Base-by-base conservation (phyloP, 306 rosid species). In the Inga oerstediana region DNA sequence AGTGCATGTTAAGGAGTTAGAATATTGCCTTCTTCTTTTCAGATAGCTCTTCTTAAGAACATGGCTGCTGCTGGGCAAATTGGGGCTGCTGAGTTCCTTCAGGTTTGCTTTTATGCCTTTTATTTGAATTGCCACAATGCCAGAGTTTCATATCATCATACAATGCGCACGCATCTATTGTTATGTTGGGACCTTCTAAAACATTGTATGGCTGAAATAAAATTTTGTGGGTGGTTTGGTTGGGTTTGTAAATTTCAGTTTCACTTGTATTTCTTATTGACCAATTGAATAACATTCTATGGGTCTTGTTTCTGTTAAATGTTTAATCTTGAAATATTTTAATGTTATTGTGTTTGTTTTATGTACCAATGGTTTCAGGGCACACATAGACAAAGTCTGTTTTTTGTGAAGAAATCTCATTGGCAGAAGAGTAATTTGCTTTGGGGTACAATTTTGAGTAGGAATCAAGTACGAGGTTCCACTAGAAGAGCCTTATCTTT, bases 51-150 rank as follows among this genome's bases (percentile, higher is more conserved):
- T 46, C 56, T n/a, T 51, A 71, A 52, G 69, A 64, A 37, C 54
- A 79, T 79, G 82, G 92, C 94, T 27, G 86, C 86, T 72, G 85
- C 79, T 15, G 45, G 85, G 78, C 88, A 91, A 65, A 80, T 86
- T 15, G 82, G 86, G 16, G 88, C 86, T 16, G 83, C 89, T 10
- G 92, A 91, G 32, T 87, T 89, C 86, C 76, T 87, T 75, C 84
- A 79, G 58, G 94, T 91, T 80, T 72, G 82, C 51, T 67, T 67
- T 51, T 20, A 34, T 7, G 64, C 19, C 39, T 12, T 64, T 49
- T 19, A 67, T 71, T 13, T n/a, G 43, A 78, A 61, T 41, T 77
- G 54, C 14, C 65, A 2, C 49, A 75, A 51, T 34, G 7, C 13
- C 20, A 54, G 3, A 16, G 14, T 43, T n/a, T 32, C 65, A 51